Base-by-base conservation (phyloP, 2,329 filamentous ascomycete species). In the Botrytis fabae region DNA sequence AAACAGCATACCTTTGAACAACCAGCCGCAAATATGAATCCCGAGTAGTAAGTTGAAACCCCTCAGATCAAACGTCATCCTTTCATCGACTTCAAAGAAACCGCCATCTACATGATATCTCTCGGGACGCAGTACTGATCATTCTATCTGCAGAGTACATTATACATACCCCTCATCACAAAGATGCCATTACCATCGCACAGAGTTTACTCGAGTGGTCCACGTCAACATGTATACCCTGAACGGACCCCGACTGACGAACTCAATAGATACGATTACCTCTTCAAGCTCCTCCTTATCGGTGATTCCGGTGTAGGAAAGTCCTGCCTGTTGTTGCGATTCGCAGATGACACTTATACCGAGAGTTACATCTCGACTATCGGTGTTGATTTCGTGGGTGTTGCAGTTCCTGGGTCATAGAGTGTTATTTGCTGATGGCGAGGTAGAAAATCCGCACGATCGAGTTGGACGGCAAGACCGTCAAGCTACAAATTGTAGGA, bases 281-380 rank as follows among this genome's bases (percentile, higher is more conserved):
- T 99, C 82, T 99, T 99, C 91, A 99, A 99, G 91, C 94, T 99
- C 79, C 93, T 99, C 85, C 95, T 99, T 88, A 99, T 99, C 91
- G 96, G 96, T 85, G 96, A 99, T 85, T 99, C 96, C 84, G 96
- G 96, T 91, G 96, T 99, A 82, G 96, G 96, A 92, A 99, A 99
- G 92, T 99, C 96, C 82, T 99, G 96, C 86, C 85, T 99, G 86
- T 89, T 99, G 79, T 89, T 99, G 83, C 94, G 96, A 87, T 99
- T 99, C 83, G 96, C 96, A 82, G 96, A 98, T 83, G 95, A 98
- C 82, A 98, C 96, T 84, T 99, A 98, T 88, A 99, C 96, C 75
- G 96, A 98, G 87, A 97, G 93, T 84, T 99, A 98, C 88, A 99
- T 99, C 86, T 98, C 96, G 77, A 99, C 96, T 80, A 99, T 99